Evolutionary conservation across 345 rosid species (phyloP), one percentile per base, ranked within the genome.

Genomic region (Populus tremula): DNA sequence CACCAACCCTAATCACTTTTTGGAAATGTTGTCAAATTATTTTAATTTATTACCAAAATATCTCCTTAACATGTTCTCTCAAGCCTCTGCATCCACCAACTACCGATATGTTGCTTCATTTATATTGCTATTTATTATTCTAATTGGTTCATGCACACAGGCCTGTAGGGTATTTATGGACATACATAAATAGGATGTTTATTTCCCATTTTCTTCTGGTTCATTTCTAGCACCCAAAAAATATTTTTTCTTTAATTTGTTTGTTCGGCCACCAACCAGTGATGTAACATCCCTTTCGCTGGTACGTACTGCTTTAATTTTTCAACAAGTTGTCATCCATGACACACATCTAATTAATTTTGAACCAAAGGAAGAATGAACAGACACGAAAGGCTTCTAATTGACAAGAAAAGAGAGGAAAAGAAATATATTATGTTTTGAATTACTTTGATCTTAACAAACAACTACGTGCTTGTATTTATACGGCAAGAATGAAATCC

Each of bases 201-300:
- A 21, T 54, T 56, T 56, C 11, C 5, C 10, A 1, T 56, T 9
- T 56, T 54, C 7, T 56, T 56, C n/a, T 47, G 1, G 29, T n/a
- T 23, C 9, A 9, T n/a, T 23, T 56, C 4, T 47, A 4, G 63
- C 7, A 3, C 27, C 23, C 27, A 56, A 10, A 56, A n/a, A n/a
- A n/a, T 21, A 56, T 8, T n/a, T n/a, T 8, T 8, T n/a, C 23
- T 56, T 56, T 2, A 41, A 10, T 11, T 2, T 56, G 63, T 56
- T 56, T n/a, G 29, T 53, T 50, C 63, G 20, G 43, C 41, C 45
- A 71, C 65, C 64, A 62, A 71, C 74, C 74, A 50, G 10, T 33
- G 64, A 53, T 71, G 74, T 53, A 20, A 71, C 63, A 8, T 56
- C 63, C 23, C 63, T 9, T 47, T n/a, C 2, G 29, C 14, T 56